phyloP scores from a whole-genome alignment of 768 basidiomycete species.

The Lepiota venenata region DNA sequence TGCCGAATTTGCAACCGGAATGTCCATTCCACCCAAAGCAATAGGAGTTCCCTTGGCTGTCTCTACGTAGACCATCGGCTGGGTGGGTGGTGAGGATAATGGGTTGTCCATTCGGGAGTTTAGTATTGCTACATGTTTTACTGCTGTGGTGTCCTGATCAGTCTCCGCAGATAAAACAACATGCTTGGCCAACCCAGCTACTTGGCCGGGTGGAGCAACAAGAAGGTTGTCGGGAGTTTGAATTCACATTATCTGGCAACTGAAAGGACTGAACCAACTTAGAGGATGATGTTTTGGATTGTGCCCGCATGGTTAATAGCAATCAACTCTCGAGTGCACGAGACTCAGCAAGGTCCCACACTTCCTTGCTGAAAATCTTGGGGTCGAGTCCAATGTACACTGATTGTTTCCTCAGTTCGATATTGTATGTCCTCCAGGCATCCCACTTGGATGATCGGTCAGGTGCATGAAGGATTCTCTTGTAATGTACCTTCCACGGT shows the following conservation, averaged over 20 bases:
- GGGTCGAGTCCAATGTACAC: constrained; percentile 12
- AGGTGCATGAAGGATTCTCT: constrained; percentile 6
- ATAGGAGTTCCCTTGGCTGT: constrained; percentile 8
- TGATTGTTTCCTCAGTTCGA: constrained; percentile 11
- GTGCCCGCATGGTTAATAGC: too few relatives aligned
- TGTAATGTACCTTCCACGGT: constrained; percentile 15
- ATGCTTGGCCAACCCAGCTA: too few relatives aligned
- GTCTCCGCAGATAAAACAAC: too few relatives aligned
- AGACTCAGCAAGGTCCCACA: constrained; percentile 12
- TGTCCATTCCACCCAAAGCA: constrained; percentile 17
- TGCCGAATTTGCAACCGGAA: constrained; percentile 2
- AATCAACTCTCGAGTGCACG: too few relatives aligned
- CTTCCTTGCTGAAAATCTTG: neutral
- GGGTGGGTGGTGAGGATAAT: constrained; percentile 5
- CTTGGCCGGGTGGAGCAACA: too few relatives aligned
- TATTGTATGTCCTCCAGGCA: constrained; percentile 15
- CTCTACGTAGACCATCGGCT: neutral
- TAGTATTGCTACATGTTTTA: too few relatives aligned
- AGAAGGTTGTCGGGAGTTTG: too few relatives aligned
- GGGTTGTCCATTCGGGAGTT: constrained; percentile 7
- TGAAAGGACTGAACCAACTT: too few relatives aligned
- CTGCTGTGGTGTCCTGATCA: too few relatives aligned
- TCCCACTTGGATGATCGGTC: constrained; percentile 13
- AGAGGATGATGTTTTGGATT: too few relatives aligned
- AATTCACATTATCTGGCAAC: too few relatives aligned